These are phyloP conservation scores for Mycena rebaudengoi DNA, from an alignment of 768 basidiomycete genomes.

Conservation along the genomic window DNA sequence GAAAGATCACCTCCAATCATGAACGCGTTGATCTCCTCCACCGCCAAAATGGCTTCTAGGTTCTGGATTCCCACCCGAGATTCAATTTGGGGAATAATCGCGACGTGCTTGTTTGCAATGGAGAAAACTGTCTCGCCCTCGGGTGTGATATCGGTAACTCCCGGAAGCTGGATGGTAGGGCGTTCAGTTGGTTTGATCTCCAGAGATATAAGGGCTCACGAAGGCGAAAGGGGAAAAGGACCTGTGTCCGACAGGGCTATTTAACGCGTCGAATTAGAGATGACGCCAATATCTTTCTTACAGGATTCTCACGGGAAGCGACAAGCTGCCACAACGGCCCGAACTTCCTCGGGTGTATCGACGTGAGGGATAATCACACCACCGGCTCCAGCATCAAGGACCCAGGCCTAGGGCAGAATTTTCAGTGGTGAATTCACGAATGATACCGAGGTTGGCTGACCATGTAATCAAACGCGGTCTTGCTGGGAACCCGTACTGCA, in stretches of 20 bases:
- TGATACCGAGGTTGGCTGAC: background rate
- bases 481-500: slow-evolving; percentile 23
- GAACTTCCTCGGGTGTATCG: slow-evolving; percentile 15
- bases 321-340: slow-evolving; percentile 13
- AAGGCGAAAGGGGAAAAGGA: slow-evolving; percentile 23
- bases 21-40: slow-evolving; percentile 11
- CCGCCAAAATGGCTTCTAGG: slow-evolving; percentile 61
- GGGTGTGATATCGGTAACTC: slow-evolving; percentile 9
- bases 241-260: slow-evolving; percentile 16
- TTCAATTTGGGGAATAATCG: slow-evolving; percentile 24
- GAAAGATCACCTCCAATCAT: slow-evolving; percentile 17
- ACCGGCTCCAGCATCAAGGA: slow-evolving; percentile 19
- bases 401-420: slow-evolving; percentile 18
- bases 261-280: background rate
- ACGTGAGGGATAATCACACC: slow-evolving; percentile 20
- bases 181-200: background rate
- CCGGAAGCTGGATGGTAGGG: slow-evolving; percentile 3
- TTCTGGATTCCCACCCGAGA: slow-evolving; percentile 68
- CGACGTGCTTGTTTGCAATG: slow-evolving; percentile 19
- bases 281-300: background rate
- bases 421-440: background rate
- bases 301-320: slow-evolving; percentile 15
- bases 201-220: background rate
- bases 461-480: slow-evolving; percentile 23
- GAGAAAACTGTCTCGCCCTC: slow-evolving; percentile 11